Percentiles rank a stretch among this genome's conserved stretches.
phyloP scores from a whole-genome alignment of 2,329 filamentous ascomycete genomes.

The Neophaeococcomyces mojaviensis region DNA sequence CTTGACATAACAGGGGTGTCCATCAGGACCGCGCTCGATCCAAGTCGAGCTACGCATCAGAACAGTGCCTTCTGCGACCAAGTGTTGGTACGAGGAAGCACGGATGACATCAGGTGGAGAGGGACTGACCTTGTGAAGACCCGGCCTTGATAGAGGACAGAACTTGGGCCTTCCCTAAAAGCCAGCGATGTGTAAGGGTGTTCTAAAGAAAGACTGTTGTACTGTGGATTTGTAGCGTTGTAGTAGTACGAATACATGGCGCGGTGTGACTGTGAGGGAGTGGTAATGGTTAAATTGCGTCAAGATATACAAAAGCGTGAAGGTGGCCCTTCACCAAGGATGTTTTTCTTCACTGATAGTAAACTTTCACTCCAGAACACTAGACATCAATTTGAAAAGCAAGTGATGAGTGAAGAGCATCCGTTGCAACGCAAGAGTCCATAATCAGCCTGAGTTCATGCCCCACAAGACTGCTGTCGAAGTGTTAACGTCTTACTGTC shows the following conservation, averaged over 20 bases:
- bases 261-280: no score
- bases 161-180: neutral
- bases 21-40: constrained; percentile 19
- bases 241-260: neutral
- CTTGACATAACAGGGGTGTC: constrained; percentile 19
- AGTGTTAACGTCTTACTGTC: no score
- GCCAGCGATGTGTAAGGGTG: neutral
- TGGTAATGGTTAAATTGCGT: no score
- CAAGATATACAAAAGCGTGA: no score
- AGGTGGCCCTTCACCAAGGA: no score
- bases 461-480: no score
- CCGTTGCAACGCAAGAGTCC: no score
- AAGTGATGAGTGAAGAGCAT: no score
- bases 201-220: neutral
- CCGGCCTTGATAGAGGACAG: constrained; percentile 1
- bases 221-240: neutral
- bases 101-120: constrained; percentile 2
- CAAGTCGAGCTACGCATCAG: constrained; percentile 12
- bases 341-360: no score
- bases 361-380: no score
- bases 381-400: no score
- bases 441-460: no score
- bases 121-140: constrained; percentile 16
- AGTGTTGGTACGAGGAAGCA: constrained; percentile 2
- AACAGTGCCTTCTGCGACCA: constrained; percentile 1